Evolutionary conservation across 441 rosid species (phyloP).

Genomic region (Croton laevigatus): DNA sequence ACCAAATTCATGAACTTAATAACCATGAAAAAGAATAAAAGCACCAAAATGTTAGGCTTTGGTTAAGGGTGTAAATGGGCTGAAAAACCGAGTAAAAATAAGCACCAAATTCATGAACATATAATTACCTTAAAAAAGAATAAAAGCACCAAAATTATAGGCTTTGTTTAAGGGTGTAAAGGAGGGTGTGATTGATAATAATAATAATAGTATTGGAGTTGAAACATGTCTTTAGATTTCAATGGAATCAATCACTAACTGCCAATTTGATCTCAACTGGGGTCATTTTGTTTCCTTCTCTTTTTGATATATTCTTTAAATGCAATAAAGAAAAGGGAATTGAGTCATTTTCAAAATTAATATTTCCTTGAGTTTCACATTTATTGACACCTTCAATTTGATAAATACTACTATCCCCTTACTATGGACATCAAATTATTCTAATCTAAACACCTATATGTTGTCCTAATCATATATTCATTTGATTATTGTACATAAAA

Average conservation of each 20-base stretch:
- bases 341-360: background rate
- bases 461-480: no score
- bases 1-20: no score
- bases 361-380: background rate
- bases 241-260: background rate
- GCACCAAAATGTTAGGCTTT: background rate
- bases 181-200: no score
- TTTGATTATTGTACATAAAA: no score
- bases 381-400: background rate
- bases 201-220: background rate
- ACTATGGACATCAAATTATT: no score
- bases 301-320: background rate
- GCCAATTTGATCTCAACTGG: constrained; percentile 8
- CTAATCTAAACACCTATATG: no score
- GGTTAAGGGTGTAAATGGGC: background rate
- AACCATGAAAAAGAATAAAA: background rate
- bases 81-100: no score
- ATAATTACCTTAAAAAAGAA: background rate
- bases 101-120: no score
- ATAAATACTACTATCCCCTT: background rate
- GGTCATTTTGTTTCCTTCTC: background rate
- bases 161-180: background rate
- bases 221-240: background rate
- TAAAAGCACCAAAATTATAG: no score
- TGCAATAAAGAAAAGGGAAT: background rate